Evolutionary conservation across 441 rosid species (phyloP), one percentile per base, ranked within the genome.

Genomic region (Adansonia grandidieri): DNA sequence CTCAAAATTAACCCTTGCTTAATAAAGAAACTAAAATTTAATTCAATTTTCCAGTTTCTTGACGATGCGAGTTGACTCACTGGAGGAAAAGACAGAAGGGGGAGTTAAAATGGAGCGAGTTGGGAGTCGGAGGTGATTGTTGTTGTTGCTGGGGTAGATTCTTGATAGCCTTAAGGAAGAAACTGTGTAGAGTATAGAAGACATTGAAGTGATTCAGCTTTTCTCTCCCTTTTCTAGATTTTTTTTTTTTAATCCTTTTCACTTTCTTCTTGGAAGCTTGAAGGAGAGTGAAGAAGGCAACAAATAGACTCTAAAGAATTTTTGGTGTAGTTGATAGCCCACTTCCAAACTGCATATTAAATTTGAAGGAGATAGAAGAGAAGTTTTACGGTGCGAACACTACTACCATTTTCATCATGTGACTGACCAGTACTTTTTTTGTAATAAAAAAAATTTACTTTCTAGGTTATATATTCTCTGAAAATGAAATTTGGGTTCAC

Each of bases 151-250:
- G 79, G 81, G 3, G 81, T 51, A 76, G 86, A 78, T 64, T 72
- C 76, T 71, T 3, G 92, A 85, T 57, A 81, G 40, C 37, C 77
- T 79, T 17, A 88, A 54, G 62, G 95, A 83, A 13, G 90, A 80
- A 71, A 86, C 91, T 22, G 94, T 54, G 81, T 88, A 89, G 14
- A 89, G 86, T 17, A 87, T 71, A 44, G 93, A 91, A 73, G 97
- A 89, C 98, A 95, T 93, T 66, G 87, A 37, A 80, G 40, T 14
- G 68, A 63, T 32, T 63, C 67, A 63, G 37, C 15, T 37, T 32
- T 15, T 62, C 14, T 50, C 54, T 50, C 15, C 54, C 37, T 32
- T 37, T 37, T 37, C 6, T 37, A 37, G 42, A 37, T 51, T 51
- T 51, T 37, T 50, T 48, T 11, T 9, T 9, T 14, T 50, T 50